Percentiles rank a stretch among this genome's conserved stretches.
These are phyloP conservation scores for Hygrocybe punicea DNA, from an alignment of 768 basidiomycete species.

Conservation along the genomic window DNA sequence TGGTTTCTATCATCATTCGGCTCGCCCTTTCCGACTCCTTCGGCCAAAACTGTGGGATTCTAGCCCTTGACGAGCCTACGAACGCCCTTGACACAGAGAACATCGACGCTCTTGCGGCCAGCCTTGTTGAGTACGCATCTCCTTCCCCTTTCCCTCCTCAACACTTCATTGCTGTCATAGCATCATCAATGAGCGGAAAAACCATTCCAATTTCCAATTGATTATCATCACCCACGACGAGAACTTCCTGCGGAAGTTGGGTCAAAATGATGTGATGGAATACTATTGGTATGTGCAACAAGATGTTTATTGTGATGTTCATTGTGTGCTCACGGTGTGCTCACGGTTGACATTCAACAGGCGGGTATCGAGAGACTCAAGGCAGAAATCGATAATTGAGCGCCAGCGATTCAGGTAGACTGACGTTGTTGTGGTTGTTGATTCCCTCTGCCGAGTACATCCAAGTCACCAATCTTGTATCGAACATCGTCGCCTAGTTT, in stretches of 20 bases:
- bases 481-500: not conserved
- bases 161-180: constrained; percentile 39
- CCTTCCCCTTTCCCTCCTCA: not conserved
- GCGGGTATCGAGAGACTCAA: constrained; percentile 68
- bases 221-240: constrained; percentile 98
- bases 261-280: constrained; percentile 89
- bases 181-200: constrained; percentile 90
- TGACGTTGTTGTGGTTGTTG: not conserved
- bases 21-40: constrained; percentile 97
- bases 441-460: not conserved
- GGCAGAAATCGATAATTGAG: constrained; percentile 79
- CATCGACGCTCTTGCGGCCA: constrained; percentile 88
- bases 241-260: constrained; percentile 86
- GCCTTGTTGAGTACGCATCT: constrained; percentile 79
- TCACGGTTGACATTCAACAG: constrained; percentile 36
- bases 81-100: constrained; percentile 96
- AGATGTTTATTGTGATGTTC: not conserved
- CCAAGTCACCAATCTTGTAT: not conserved
- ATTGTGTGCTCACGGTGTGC: not conserved
- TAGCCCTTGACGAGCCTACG: constrained; percentile 96
- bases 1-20: constrained; percentile 96
- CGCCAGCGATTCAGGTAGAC: constrained; percentile 62
- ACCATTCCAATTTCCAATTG: constrained; percentile 90
- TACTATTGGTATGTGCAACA: constrained; percentile 75
- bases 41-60: constrained; percentile 94